phyloP scores from a whole-genome alignment of 768 basidiomycete genomes.

The Hericium alpestre region DNA sequence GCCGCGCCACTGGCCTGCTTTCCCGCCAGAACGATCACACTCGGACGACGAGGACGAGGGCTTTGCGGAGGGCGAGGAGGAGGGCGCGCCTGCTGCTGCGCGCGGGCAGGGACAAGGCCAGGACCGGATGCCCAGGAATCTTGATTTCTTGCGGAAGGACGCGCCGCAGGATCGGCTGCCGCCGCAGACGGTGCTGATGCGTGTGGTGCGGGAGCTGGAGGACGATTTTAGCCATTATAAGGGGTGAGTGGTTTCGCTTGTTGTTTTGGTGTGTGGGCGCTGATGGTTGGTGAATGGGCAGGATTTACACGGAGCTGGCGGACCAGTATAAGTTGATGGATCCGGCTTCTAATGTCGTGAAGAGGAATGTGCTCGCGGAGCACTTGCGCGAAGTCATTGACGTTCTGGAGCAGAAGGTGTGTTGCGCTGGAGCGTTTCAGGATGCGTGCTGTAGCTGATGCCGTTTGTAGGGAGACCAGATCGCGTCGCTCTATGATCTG shows the following conservation, averaged over 20 bases:
- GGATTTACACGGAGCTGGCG: conserved; percentile 82
- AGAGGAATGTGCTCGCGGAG: conserved; percentile 76
- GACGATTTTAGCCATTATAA: conserved; percentile 94
- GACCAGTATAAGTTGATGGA: conserved; percentile 91
- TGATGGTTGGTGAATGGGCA: conserved; percentile 22
- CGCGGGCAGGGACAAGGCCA: neutral
- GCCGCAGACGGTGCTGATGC: conserved; percentile 77
- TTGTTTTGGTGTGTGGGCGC: neutral
- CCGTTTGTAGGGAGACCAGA: conserved; percentile 71
- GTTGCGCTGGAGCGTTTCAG: neutral
- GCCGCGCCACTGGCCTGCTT: conserved; percentile 19
- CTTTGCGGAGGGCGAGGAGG: conserved; percentile 11
- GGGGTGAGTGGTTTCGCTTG: conserved; percentile 44
- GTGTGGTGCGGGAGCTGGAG: conserved; percentile 81
- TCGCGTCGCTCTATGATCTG: conserved; percentile 81
- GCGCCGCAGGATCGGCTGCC: conserved; percentile 36
- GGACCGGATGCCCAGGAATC: neutral
- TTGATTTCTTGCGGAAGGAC: conserved; percentile 7
- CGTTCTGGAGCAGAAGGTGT: conserved; percentile 82
- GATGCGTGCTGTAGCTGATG: too few relatives aligned
- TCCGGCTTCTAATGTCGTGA: conserved; percentile 67
- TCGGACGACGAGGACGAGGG: conserved; percentile 12
- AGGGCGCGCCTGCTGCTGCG: neutral
- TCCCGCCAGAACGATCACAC: conserved; percentile 42
- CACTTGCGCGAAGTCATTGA: conserved; percentile 90